Evolutionary conservation across 768 basidiomycete genomes (phyloP), one percentile per base, ranked within the genome.

Genomic region (Paxillus involutus): DNA sequence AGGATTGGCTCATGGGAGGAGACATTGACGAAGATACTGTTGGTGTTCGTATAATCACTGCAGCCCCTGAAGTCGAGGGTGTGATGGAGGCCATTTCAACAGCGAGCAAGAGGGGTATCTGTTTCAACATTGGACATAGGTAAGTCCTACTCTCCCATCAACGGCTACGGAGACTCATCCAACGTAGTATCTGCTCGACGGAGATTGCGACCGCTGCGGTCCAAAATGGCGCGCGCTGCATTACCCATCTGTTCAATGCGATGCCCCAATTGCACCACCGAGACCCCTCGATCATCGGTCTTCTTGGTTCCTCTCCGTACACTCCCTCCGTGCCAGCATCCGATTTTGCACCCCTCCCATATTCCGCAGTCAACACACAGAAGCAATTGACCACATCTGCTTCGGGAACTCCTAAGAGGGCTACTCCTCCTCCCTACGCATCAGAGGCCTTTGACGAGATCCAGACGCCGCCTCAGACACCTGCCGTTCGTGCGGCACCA

Each of bases 221-320:
- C 5, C 71, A 77, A 16, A 76, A 78, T 52, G 93, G 93, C 17
- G 89, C 91, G 6, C 78, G 84, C n/a, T 81, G 93, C 53, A 91
- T 95, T 59, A 95, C 94, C 0, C 94, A 95, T 70, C 75, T 95
- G 24, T 94, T 93, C 83, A 96, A 96, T 60, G 91, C 92, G 7
- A 94, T 94, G 92, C 89, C 89, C 13, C 89, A 89, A 62, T 71
- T 91, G 37, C 89, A 95, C 67, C 93, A 96, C 66, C 82, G 94
- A 33, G 92, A 94, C 67, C 93, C 94, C 11, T 90, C 90, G 11
- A 91, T 95, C 63, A 92, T 95, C 52, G 94, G 94, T 26, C 79
- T 95, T 8, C 73, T 96, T 49, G 91, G 91, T 26, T 82, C 91
- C 39, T 87, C 86, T 13, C 88, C 86, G 2, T 79, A 83, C 63